phyloP scores from a whole-genome alignment of 2,329 filamentous ascomycete species.

The Colletotrichum incanum region DNA sequence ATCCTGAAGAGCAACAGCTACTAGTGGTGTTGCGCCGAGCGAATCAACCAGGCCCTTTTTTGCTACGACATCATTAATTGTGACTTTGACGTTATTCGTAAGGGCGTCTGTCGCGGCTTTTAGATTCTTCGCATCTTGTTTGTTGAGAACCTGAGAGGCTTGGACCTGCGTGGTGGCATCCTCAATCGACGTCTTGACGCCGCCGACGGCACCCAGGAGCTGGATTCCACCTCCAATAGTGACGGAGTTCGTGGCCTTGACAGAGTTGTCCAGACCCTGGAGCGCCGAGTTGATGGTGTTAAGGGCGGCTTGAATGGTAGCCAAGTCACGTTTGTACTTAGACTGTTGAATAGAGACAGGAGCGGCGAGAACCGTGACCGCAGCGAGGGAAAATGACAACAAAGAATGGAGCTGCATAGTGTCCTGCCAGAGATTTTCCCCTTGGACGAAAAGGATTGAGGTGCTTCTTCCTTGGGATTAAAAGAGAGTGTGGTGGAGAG shows the following conservation, averaged over 20 bases:
- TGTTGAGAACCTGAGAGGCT: constrained; percentile 15
- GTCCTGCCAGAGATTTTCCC: neutral
- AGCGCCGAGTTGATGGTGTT: constrained; percentile 39
- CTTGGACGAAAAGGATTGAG: constrained; percentile 22
- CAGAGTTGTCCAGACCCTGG: constrained; percentile 33
- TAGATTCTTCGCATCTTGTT: constrained; percentile 16
- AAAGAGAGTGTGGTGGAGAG: constrained; percentile 32
- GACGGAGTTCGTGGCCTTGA: constrained; percentile 17
- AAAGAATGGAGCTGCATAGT: constrained; percentile 36
- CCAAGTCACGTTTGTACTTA: constrained; percentile 27
- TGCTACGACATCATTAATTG: constrained; percentile 36
- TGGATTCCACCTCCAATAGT: constrained; percentile 24
- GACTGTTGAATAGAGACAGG: constrained; percentile 5
- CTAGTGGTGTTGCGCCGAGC: constrained; percentile 35
- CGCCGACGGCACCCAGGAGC: constrained; percentile 2
- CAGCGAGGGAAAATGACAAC: constrained; percentile 8
- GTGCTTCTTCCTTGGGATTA: constrained; percentile 11
- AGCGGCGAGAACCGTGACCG: constrained; percentile 25
- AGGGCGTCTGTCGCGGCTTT: constrained; percentile 39
- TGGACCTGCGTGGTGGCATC: constrained; percentile 35
- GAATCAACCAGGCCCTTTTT: constrained; percentile 36
- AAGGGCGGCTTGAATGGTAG: constrained; percentile 26
- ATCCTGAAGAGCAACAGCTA: constrained; percentile 38
- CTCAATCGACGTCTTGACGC: constrained; percentile 23
- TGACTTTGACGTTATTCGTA: constrained; percentile 40